Evolutionary conservation across 2,329 filamentous ascomycete genomes (phyloP).

Genomic region (Alternaria brassicae): DNA sequence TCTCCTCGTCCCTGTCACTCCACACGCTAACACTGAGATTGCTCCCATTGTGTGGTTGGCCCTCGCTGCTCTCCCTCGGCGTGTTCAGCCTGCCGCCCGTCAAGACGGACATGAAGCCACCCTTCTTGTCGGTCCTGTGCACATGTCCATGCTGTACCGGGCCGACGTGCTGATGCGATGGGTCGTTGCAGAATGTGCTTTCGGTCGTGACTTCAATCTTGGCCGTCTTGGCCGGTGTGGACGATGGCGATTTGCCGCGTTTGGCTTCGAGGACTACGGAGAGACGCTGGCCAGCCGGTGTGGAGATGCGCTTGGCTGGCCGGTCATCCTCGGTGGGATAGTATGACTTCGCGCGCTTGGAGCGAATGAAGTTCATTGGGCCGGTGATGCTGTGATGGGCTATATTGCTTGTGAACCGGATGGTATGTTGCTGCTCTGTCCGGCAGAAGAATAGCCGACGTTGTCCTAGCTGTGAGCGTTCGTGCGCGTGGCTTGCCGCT

Average conservation of each 20-base stretch:
- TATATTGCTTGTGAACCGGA: background rate
- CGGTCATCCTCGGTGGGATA: conserved; percentile 36
- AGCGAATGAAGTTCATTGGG: conserved; percentile 38
- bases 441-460: background rate
- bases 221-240: conserved; percentile 13
- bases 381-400: background rate
- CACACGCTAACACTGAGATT: conserved; percentile 48
- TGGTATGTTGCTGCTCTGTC: background rate
- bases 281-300: conserved; percentile 52
- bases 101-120: conserved; percentile 28
- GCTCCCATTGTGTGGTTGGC: conserved; percentile 31
- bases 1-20: conserved; percentile 45
- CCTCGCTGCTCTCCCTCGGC: conserved; percentile 42
- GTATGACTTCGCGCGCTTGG: conserved; percentile 32
- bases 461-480: background rate
- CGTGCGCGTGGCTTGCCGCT: conserved; percentile 14
- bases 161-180: conserved; percentile 33
- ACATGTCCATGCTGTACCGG: conserved; percentile 30
- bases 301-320: conserved; percentile 52
- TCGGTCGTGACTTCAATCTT: conserved; percentile 39
- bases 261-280: conserved; percentile 50
- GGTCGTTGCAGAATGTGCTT: conserved; percentile 41
- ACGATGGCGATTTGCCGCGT: conserved; percentile 26
- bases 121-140: conserved; percentile 22
- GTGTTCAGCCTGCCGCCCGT: conserved; percentile 35